phyloP scores from a whole-genome alignment of 139 green algal genomes.

The Coelastrella sp. region DNA sequence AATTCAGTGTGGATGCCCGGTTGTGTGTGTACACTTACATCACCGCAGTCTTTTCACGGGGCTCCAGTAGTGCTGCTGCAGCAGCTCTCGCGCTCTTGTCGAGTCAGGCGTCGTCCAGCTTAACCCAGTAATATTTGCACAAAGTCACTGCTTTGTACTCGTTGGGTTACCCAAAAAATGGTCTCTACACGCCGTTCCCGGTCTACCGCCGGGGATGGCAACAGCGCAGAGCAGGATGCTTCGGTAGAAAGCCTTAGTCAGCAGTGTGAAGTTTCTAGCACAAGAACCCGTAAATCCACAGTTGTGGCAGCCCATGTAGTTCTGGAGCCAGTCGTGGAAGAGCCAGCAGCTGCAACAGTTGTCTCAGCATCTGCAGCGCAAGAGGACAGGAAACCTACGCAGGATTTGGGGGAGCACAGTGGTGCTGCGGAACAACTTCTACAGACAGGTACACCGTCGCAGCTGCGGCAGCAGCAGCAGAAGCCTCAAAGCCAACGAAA shows the following conservation, averaged over 20 bases:
- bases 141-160: no score
- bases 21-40: no score
- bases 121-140: no score
- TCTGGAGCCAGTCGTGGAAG: constrained; percentile 10
- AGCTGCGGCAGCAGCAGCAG: neutral
- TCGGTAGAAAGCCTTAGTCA: neutral
- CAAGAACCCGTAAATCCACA: neutral
- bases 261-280: constrained; percentile 10
- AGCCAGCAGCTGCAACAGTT: neutral
- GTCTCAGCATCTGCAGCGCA: neutral
- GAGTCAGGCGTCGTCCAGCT: no score
- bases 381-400: neutral
- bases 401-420: neutral
- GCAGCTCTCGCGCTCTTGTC: no score
- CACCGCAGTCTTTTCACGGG: no score
- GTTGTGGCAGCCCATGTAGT: neutral
- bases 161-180: neutral
- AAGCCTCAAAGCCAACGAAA: neutral
- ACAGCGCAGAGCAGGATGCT: constrained; percentile 3
- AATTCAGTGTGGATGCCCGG: no score
- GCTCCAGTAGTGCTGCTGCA: no score
- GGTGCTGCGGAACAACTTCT: neutral
- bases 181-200: constrained; percentile 25
- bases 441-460: neutral
- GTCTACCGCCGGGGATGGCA: neutral